A percentile compares a stretch with the other conserved stretches of the same genome.
These are phyloP conservation scores for Cladosporium sp. DNA, from an alignment of 2,329 filamentous ascomycete species.

Conservation along the genomic window DNA sequence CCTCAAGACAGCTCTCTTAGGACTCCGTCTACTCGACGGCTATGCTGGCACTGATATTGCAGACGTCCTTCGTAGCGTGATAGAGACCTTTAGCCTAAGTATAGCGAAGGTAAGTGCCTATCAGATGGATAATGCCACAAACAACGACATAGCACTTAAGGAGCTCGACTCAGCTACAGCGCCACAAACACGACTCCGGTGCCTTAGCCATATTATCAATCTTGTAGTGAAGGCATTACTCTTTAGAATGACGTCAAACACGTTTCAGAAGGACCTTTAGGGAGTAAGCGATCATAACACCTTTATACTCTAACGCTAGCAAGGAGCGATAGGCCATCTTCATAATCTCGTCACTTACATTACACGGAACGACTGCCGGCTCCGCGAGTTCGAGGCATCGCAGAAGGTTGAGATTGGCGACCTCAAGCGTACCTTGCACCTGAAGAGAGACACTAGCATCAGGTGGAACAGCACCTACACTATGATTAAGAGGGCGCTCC, in stretches of 20 bases:
- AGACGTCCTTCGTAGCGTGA: too few relatives aligned
- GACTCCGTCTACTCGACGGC: too few relatives aligned
- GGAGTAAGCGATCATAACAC: not conserved
- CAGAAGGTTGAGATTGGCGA: not conserved
- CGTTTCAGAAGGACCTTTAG: not conserved
- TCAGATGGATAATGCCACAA: too few relatives aligned
- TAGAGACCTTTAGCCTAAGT: too few relatives aligned
- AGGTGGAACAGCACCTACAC: not conserved
- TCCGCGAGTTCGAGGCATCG: not conserved
- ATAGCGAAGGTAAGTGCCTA: too few relatives aligned
- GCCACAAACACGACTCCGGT: not conserved
- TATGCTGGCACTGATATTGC: too few relatives aligned
- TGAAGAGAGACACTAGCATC: not conserved
- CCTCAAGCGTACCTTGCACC: not conserved
- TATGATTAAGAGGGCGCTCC: not conserved
- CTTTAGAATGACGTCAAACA: not conserved
- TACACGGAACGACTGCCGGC: not conserved
- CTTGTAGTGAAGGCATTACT: not conserved
- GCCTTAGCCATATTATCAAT: not conserved
- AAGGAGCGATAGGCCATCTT: not conserved
- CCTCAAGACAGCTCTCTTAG: too few relatives aligned
- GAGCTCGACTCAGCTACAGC: too few relatives aligned
- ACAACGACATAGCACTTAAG: too few relatives aligned
- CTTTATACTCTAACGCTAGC: not conserved
- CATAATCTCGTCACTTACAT: not conserved